Evolutionary conservation across 169 alveolate genomes (phyloP), one percentile per base, ranked within the genome.

Genomic region (Plasmodium vivax): DNA sequence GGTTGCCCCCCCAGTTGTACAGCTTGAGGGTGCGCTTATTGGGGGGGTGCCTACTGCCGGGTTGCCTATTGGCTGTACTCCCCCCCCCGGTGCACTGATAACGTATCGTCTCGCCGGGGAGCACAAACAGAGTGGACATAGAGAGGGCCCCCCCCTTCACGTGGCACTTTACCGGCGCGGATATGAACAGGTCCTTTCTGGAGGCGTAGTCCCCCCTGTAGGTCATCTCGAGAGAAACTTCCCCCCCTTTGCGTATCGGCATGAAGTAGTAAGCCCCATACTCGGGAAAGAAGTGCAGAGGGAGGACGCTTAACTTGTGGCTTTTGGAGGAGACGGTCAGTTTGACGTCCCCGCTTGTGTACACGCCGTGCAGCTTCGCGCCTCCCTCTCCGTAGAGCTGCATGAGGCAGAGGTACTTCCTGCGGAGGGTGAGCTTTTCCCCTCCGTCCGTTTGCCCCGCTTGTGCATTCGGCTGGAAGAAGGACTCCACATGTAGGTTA

Each of bases 51-150:
- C 12, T 14, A 6, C 1, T 43, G 7, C 3, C 54, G 5, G 27
- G 9, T 1, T 51, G 62, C 45, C 45, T 8, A 38, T 12, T 47
- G 77, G 62, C 16, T 14, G n/a, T n/a, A n/a, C 32, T 43, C 51
- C 19, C 8, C 36, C 87, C 74, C 62, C 94, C 94, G 8, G 34
- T 1, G 72, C 94, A 88, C n/a, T 23, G 72, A 62, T 80, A 88
- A 58, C 41, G 58, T 41, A 88, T 12, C 27, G 71, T 77, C 72
- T 88, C 94, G 71, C 51, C 83, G 9, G 83, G 82, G 12, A 88
- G 30, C 12, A 88, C 54, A 88, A 79, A 88, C 45, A 88, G 47
- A 36, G 90, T 30, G 58, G 91, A 36, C 91, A 88, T 88, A 38
- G 47, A 56, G 7, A 79, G 8, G 72, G 12, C n/a, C 6, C 47